Percentiles rank a stretch among this genome's conserved stretches.
Evolutionary conservation across 768 basidiomycete genomes (phyloP).

Genomic region (Leucosporidium scottii): DNA sequence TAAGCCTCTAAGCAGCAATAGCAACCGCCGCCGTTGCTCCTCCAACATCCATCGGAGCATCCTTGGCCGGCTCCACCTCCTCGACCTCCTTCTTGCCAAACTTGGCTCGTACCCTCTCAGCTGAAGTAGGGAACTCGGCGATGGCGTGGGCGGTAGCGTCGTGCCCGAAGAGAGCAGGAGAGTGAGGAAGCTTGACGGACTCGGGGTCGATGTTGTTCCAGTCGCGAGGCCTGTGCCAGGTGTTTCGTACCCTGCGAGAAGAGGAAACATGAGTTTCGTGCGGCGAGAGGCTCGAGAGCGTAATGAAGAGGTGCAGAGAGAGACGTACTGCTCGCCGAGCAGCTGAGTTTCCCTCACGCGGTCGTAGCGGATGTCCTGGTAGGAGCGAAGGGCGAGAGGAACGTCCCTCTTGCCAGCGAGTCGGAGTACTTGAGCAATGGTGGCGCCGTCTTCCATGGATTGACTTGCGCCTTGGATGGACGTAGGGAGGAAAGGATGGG

Average conservation of each 20-base stretch:
- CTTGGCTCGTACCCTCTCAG: not conserved
- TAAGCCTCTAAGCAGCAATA: too few species aligned
- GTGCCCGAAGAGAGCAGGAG: not conserved
- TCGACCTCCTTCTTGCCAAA: not conserved
- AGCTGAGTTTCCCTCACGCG: slow-evolving; percentile 8
- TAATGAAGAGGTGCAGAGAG: not conserved
- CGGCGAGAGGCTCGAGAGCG: too few species aligned
- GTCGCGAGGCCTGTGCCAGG: not conserved
- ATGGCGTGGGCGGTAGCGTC: slow-evolving; percentile 2
- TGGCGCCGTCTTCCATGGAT: slow-evolving; percentile 36
- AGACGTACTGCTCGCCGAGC: slow-evolving; percentile 1
- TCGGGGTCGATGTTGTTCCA: slow-evolving; percentile 14
- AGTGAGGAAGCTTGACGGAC: not conserved
- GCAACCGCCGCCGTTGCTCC: too few species aligned
- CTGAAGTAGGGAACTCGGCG: not conserved
- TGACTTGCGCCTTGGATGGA: slow-evolving; percentile 37
- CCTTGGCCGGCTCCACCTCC: too few species aligned
- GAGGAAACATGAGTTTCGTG: too few species aligned
- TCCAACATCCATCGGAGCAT: too few species aligned
- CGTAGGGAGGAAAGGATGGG: slow-evolving; percentile 34
- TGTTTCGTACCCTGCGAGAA: too few species aligned
- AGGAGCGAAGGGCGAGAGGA: slow-evolving; percentile 1
- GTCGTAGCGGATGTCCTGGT: slow-evolving; percentile 14
- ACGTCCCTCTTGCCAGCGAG: slow-evolving; percentile 31
- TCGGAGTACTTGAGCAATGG: slow-evolving; percentile 32